Evolutionary conservation across 805 yeast species (phyloP).

Genomic region (Yarrowia sp.): DNA sequence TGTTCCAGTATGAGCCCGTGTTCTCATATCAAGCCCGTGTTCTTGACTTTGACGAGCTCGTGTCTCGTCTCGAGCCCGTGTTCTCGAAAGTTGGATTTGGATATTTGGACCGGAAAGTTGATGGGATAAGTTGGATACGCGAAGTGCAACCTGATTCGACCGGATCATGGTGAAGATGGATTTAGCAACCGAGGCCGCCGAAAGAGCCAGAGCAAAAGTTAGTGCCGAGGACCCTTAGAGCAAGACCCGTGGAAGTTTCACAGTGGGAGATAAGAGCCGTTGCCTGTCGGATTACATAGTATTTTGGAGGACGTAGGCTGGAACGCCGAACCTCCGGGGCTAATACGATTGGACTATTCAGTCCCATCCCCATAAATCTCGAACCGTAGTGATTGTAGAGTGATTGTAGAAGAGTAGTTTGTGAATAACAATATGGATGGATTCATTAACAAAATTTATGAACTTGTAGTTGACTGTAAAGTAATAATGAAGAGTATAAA

Average conservation of each 20-base stretch:
- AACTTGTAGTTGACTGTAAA: neutral
- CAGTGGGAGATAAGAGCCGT: conserved; percentile 32
- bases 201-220: conserved; percentile 25
- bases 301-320: conserved; percentile 39
- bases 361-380: conserved; percentile 32
- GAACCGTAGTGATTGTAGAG: conserved; percentile 5
- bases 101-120: conserved; percentile 24
- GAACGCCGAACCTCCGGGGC: conserved; percentile 39
- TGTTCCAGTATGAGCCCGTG: conserved; percentile 25
- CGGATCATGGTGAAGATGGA: conserved; percentile 23
- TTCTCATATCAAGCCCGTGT: conserved; percentile 28
- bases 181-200: conserved; percentile 27
- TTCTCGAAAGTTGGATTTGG: conserved; percentile 22
- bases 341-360: conserved; percentile 38
- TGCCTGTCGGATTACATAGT: conserved; percentile 36
- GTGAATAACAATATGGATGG: no score
- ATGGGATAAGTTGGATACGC: conserved; percentile 33
- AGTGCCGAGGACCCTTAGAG: conserved; percentile 17
- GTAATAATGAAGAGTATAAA: no score
- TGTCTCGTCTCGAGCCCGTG: conserved; percentile 22
- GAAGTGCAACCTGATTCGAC: conserved; percentile 18
- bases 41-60: conserved; percentile 14
- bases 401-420: neutral
- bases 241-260: conserved; percentile 29
- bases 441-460: neutral